phyloP scores from a whole-genome alignment of 129 eudicot genomes.

The Flaveria linearis region DNA sequence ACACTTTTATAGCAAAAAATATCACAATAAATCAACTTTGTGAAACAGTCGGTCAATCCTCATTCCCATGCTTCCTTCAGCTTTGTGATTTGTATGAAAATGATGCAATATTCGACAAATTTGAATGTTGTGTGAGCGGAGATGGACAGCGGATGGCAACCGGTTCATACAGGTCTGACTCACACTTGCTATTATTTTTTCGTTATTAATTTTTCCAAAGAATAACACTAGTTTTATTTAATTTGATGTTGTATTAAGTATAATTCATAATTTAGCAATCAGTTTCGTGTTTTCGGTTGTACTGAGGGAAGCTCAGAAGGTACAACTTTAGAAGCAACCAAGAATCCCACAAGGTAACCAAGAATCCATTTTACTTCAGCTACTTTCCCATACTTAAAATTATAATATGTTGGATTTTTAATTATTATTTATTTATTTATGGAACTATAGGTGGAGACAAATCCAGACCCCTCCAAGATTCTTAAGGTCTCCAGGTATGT shows the following conservation, averaged over 20 bases:
- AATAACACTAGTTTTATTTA: too few species aligned
- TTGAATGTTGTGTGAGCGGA: conserved; percentile 90
- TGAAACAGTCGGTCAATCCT: not conserved
- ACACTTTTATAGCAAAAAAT: too few species aligned
- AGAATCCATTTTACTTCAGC: not conserved
- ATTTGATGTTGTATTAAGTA: not conserved
- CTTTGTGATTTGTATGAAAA: conserved; percentile 83
- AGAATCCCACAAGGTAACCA: conserved; percentile 83
- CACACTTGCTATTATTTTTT: not conserved
- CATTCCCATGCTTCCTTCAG: conserved; percentile 36
- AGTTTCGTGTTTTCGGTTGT: conserved; percentile 82
- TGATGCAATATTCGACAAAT: conserved; percentile 88
- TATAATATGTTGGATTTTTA: not conserved
- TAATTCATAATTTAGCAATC: conserved; percentile 55
- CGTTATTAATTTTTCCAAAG: not conserved
- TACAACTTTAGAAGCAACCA: conserved; percentile 77
- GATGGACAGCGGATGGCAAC: conserved; percentile 84
- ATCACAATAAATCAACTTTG: not conserved
- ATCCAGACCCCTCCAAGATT: conserved; percentile 70
- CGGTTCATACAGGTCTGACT: conserved; percentile 81
- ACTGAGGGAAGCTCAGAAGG: conserved; percentile 81
- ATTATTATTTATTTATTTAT: not conserved
- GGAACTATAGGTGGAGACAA: conserved; percentile 56
- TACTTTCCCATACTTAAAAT: not conserved
- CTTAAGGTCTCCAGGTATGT: conserved; percentile 50